A percentile compares a stretch with the other conserved stretches of the same genome.
Evolutionary conservation across 306 rosid genomes (phyloP).

Genomic region (Medicago lupulina): DNA sequence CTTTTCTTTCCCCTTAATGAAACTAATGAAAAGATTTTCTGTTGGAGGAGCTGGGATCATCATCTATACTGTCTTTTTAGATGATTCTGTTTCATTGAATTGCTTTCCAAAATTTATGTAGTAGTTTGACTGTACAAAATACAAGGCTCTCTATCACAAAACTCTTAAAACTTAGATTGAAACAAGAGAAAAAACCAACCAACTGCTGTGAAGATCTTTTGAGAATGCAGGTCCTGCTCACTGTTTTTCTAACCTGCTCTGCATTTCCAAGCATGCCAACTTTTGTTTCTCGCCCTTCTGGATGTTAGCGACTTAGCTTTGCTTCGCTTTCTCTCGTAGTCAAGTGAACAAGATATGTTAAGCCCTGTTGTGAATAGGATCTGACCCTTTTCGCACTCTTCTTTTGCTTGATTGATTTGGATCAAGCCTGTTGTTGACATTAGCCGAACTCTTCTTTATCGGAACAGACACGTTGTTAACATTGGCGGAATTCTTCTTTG

Average conservation of each 20-base stretch:
- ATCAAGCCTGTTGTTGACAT: conserved; percentile 54
- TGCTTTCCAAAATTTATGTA: conserved; percentile 52
- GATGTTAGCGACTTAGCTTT: conserved; percentile 40
- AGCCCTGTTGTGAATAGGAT: conserved; percentile 92
- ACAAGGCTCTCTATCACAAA: conserved; percentile 55
- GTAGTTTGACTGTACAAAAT: conserved; percentile 59
- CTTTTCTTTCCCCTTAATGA: conserved; percentile 35
- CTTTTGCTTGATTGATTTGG: conserved; percentile 81
- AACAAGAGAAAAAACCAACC: conserved; percentile 46
- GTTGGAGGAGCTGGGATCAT: conserved; percentile 48
- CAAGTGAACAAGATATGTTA: conserved; percentile 44
- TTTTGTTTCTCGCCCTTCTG: conserved; percentile 39
- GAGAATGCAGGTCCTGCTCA: conserved; percentile 47
- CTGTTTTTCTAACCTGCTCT: conserved; percentile 52
- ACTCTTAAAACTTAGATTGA: conserved; percentile 43
- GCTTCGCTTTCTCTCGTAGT: conserved; percentile 44
- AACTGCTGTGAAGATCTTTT: conserved; percentile 44
- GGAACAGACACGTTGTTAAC: conserved; percentile 49
- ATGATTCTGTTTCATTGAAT: conserved; percentile 50
- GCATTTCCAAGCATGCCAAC: conserved; percentile 44
- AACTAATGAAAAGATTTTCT: conserved; percentile 42
- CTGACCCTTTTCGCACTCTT: conserved; percentile 83
- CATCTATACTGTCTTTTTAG: conserved; percentile 45
- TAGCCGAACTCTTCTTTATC: conserved; percentile 51
- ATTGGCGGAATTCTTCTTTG: conserved; percentile 51